Conservation (phyloP, 2,329 filamentous ascomycete species). For the Aspergillus bombycis region DNA sequence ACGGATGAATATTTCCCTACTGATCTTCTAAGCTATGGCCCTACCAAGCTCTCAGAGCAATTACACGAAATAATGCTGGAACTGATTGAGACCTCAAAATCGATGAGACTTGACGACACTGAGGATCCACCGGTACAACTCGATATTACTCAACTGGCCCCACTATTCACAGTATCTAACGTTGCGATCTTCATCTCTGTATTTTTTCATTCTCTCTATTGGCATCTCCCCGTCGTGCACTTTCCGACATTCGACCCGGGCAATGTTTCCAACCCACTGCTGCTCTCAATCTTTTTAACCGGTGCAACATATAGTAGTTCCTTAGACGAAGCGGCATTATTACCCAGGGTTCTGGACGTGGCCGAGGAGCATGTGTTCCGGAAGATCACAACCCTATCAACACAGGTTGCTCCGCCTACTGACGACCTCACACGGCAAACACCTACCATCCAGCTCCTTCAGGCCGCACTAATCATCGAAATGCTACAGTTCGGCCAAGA, state of each 20-base stretch:
- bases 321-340: conserved; percentile 19
- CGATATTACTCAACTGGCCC: conserved; percentile 23
- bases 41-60: conserved; percentile 28
- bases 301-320: conserved; percentile 32
- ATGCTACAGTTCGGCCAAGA: conserved; percentile 38
- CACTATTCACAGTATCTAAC: conserved; percentile 29
- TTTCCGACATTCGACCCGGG: conserved; percentile 36
- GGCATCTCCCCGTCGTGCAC: conserved; percentile 36
- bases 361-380: conserved; percentile 37
- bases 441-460: conserved; percentile 28
- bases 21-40: conserved; percentile 20
- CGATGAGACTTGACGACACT: conserved; percentile 21
- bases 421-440: conserved; percentile 11
- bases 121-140: conserved; percentile 7
- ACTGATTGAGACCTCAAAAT: conserved; percentile 33
- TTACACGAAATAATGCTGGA: conserved; percentile 29
- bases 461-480: conserved; percentile 35
- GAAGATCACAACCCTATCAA: conserved; percentile 25
- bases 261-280: conserved; percentile 27
- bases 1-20: conserved; percentile 22
- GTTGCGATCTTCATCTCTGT: conserved; percentile 32
- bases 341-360: conserved; percentile 29
- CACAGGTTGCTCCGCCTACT: conserved; percentile 8
- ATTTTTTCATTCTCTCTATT: conserved; percentile 37
- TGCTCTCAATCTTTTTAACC: conserved; percentile 32